These are phyloP conservation scores for Crithidia sp. DNA, from an alignment of 208 protist genomes.

Conservation along the genomic window DNA sequence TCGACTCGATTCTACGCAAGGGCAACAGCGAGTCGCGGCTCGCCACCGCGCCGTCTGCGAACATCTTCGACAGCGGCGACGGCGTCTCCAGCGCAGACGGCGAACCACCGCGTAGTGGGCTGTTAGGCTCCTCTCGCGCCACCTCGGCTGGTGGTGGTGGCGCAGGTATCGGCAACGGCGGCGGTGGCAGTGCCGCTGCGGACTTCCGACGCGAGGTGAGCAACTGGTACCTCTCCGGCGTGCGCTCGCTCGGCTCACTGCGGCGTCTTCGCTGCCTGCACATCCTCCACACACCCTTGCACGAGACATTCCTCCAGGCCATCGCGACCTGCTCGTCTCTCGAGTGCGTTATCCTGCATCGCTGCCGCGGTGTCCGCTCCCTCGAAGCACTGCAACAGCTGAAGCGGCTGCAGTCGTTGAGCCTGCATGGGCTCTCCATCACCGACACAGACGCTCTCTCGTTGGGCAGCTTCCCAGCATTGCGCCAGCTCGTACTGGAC, in stretches of 20 bases:
- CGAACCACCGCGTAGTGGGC: neutral
- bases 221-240: slow-evolving; percentile 72
- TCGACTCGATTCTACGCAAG: slow-evolving; percentile 77
- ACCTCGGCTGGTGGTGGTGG: too few relatives aligned
- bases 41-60: neutral
- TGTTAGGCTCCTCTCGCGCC: neutral
- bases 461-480: slow-evolving; percentile 41
- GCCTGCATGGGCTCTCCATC: slow-evolving; percentile 55
- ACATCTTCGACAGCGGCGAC: neutral
- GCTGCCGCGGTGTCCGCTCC: slow-evolving; percentile 55
- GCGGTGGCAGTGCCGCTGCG: neutral
- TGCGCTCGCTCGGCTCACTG: slow-evolving; percentile 60
- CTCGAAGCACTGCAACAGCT: slow-evolving; percentile 59
- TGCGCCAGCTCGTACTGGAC: slow-evolving; percentile 67
- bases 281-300: slow-evolving; percentile 60
- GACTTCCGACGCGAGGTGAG: slow-evolving; percentile 20
- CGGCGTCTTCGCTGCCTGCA: slow-evolving; percentile 65
- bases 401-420: slow-evolving; percentile 46
- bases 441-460: slow-evolving; percentile 51
- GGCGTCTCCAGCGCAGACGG: neutral
- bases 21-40: slow-evolving; percentile 16
- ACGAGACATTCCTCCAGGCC: slow-evolving; percentile 51
- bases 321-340: slow-evolving; percentile 52
- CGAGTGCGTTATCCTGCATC: slow-evolving; percentile 72
- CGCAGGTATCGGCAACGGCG: too few relatives aligned